These are phyloP conservation scores for Aureobasidium sp. DNA, from an alignment of 2,329 filamentous ascomycete genomes.

Conservation along the genomic window DNA sequence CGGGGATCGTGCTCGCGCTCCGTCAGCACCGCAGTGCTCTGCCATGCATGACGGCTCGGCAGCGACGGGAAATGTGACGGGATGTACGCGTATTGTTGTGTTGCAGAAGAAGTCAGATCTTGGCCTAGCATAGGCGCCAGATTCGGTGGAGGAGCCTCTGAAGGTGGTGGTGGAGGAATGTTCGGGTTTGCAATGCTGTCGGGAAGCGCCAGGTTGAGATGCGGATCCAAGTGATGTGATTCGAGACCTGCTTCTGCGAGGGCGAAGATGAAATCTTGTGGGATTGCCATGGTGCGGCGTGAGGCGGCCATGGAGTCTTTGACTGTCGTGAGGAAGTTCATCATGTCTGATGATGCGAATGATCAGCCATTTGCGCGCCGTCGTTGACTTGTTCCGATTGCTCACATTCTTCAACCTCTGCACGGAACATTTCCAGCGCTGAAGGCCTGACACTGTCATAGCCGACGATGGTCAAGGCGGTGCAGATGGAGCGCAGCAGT, in stretches of 20 bases:
- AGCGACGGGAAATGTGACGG: constrained; percentile 55
- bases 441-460: constrained; percentile 50
- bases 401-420: constrained; percentile 47
- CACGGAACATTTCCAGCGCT: constrained; percentile 51
- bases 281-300: constrained; percentile 49
- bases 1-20: constrained; percentile 53
- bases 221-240: constrained; percentile 29
- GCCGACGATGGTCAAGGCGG: constrained; percentile 45
- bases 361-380: constrained; percentile 36
- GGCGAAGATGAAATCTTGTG: constrained; percentile 52
- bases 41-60: constrained; percentile 59
- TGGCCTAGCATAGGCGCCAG: constrained; percentile 46
- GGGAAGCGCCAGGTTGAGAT: constrained; percentile 35
- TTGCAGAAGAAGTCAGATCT: constrained; percentile 42
- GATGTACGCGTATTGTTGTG: constrained; percentile 47
- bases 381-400: not conserved
- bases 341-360: constrained; percentile 41
- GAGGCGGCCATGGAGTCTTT: constrained; percentile 52
- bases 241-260: constrained; percentile 31
- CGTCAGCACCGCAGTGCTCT: constrained; percentile 52
- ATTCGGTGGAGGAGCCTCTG: constrained; percentile 35
- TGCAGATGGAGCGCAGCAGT: constrained; percentile 49
- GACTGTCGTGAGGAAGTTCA: constrained; percentile 47
- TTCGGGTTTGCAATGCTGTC: constrained; percentile 30
- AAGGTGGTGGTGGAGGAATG: constrained; percentile 36